Evolutionary conservation across 1,139 yeast species (phyloP).

Genomic region (Blastobotrys capitulatus): DNA sequence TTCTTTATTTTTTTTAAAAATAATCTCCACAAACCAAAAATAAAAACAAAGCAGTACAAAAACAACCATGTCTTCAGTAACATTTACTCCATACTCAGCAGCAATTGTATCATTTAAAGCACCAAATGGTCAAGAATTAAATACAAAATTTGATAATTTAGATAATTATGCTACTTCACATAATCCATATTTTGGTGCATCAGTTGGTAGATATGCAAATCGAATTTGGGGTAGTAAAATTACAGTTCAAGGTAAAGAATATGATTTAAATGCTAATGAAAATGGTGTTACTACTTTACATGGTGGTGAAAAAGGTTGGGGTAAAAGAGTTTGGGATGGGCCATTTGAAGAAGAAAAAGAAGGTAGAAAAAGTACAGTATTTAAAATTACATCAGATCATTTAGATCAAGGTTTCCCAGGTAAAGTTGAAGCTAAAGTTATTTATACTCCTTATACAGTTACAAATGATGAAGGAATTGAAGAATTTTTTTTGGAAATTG

Average conservation of each 20-base stretch:
- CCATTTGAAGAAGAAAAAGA: slow-evolving; percentile 46
- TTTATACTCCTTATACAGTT: slow-evolving; percentile 36
- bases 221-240: slow-evolving; percentile 48
- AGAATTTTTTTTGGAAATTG: slow-evolving; percentile 36
- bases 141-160: slow-evolving; percentile 23
- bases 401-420: slow-evolving; percentile 55
- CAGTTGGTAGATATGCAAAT: slow-evolving; percentile 62
- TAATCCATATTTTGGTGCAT: slow-evolving; percentile 48
- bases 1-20: background rate
- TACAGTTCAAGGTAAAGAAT: slow-evolving; percentile 38
- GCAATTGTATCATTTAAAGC: slow-evolving; percentile 27
- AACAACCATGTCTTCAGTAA: slow-evolving; percentile 4
- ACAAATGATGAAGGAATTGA: slow-evolving; percentile 20
- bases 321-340: slow-evolving; percentile 37
- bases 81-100: slow-evolving; percentile 17
- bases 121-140: slow-evolving; percentile 24
- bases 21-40: background rate
- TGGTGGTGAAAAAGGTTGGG: slow-evolving; percentile 52
- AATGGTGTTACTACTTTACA: slow-evolving; percentile 39
- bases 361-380: slow-evolving; percentile 31
- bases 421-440: slow-evolving; percentile 41
- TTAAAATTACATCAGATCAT: slow-evolving; percentile 38
- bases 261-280: slow-evolving; percentile 42
- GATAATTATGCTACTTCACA: slow-evolving; percentile 25
- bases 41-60: background rate